Conservation (phyloP, 371 early-diverging fungal species). For the Mortierella sp. region DNA sequence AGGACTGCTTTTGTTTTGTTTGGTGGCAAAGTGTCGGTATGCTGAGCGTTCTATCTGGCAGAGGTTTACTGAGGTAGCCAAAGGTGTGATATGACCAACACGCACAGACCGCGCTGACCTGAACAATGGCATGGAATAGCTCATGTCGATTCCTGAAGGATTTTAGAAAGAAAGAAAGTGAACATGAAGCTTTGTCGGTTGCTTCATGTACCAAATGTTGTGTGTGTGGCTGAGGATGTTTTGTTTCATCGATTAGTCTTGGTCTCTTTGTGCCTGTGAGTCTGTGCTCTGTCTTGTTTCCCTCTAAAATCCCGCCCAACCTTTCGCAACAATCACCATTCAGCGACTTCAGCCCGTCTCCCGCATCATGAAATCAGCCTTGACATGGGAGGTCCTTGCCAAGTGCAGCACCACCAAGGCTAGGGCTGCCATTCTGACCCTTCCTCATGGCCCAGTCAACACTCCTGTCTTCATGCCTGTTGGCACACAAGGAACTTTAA, state of each 20-base stretch:
- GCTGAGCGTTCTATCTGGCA: neutral
- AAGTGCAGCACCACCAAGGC: conserved; percentile 94
- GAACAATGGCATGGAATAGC: neutral
- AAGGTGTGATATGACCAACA: neutral
- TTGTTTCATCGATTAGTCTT: neutral
- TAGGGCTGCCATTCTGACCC: conserved; percentile 80
- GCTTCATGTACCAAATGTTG: neutral
- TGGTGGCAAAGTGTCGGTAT: conserved; percentile 27
- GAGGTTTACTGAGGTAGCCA: neutral
- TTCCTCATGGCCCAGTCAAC: conserved; percentile 88
- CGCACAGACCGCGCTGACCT: conserved; percentile 1
- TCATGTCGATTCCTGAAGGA: neutral
- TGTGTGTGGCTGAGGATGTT: conserved; percentile 7
- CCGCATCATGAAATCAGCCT: conserved; percentile 67
- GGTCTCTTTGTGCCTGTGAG: neutral
- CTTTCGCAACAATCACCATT: conserved; percentile 33
- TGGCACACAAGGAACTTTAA: conserved; percentile 96
- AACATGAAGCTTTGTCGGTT: neutral
- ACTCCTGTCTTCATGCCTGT: conserved; percentile 98
- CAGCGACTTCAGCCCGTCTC: conserved; percentile 42
- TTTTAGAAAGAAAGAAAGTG: neutral
- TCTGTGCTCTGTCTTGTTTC: neutral
- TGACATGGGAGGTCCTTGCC: conserved; percentile 78
- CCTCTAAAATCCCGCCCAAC: neutral
- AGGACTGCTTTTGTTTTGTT: conserved; percentile 26